Conservation (phyloP, 2,329 filamentous ascomycete genomes). For the Aspergillus udagawae region DNA sequence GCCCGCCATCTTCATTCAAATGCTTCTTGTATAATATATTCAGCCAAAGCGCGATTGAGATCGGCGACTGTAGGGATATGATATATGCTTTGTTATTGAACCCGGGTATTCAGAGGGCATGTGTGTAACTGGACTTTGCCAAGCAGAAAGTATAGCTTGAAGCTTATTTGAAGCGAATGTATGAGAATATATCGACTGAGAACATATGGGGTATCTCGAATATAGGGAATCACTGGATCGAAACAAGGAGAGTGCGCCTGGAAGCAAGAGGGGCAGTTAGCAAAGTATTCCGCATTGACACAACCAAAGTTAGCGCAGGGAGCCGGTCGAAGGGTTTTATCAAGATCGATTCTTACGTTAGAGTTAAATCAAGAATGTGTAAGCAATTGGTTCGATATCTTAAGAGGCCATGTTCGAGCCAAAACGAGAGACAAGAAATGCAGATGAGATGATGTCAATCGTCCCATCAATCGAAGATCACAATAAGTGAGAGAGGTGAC, state of each 20-base stretch:
- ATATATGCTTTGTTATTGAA: background rate
- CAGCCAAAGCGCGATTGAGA: too few species aligned
- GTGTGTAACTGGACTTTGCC: background rate
- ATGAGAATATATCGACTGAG: background rate
- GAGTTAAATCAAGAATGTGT: background rate
- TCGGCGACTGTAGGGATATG: background rate
- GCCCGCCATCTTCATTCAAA: background rate
- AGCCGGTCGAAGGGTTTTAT: background rate
- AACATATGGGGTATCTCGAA: background rate
- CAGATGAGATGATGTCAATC: background rate
- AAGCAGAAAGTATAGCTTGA: background rate
- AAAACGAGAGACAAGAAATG: background rate
- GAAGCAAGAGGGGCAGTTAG: background rate
- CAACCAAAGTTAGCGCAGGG: background rate
- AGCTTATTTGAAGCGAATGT: background rate
- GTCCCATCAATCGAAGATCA: background rate
- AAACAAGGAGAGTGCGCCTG: background rate
- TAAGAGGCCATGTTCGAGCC: background rate
- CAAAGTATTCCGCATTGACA: background rate
- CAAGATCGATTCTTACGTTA: background rate
- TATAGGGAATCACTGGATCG: background rate
- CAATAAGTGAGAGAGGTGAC: background rate
- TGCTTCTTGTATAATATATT: background rate
- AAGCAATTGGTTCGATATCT: background rate
- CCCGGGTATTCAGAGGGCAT: background rate